A percentile compares a stretch with the other conserved stretches of the same genome.
phyloP scores from a whole-genome alignment of 2,329 filamentous ascomycete species.

The Xylaria sp. region DNA sequence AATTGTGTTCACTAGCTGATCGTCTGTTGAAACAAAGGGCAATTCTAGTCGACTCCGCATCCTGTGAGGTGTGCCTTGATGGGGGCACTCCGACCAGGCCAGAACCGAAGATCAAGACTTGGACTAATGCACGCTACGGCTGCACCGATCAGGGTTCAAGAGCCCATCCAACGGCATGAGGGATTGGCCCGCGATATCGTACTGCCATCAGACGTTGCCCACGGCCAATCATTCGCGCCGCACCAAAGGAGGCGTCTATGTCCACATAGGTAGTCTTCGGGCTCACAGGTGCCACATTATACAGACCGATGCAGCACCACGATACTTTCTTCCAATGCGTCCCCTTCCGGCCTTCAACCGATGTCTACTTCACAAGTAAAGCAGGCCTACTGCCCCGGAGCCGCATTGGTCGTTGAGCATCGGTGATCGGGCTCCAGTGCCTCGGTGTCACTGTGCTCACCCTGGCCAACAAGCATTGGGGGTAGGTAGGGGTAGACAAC shows the following conservation, averaged over 20 bases:
- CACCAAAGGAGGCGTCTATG: constrained; percentile 6
- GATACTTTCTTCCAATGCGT: constrained; percentile 11
- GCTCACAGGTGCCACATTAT: constrained; percentile 15
- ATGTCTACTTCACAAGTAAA: constrained; percentile 15
- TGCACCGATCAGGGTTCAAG: constrained; percentile 13
- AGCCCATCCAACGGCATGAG: constrained; percentile 7
- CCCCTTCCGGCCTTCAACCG: constrained; percentile 7
- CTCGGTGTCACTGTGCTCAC: constrained; percentile 6
- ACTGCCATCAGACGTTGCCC: constrained; percentile 6
- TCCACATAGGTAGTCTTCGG: constrained; percentile 7
- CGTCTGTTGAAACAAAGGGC: not conserved
- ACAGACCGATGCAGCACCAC: constrained; percentile 15
- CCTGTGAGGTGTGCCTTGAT: constrained; percentile 12
- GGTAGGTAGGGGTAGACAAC: no score
- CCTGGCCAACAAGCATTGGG: constrained; percentile 19
- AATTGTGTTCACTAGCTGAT: not conserved
- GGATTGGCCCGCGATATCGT: constrained; percentile 13
- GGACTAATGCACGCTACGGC: constrained; percentile 12
- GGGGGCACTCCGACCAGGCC: constrained; percentile 12
- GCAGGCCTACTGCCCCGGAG: constrained; percentile 11
- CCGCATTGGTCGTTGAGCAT: not conserved
- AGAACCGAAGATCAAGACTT: constrained; percentile 19
- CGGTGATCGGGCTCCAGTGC: not conserved
- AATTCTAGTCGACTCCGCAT: constrained; percentile 3
- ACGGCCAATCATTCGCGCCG: constrained; percentile 9